phyloP scores from a whole-genome alignment of 306 rosid genomes.

The Trifolium fragiferum region DNA sequence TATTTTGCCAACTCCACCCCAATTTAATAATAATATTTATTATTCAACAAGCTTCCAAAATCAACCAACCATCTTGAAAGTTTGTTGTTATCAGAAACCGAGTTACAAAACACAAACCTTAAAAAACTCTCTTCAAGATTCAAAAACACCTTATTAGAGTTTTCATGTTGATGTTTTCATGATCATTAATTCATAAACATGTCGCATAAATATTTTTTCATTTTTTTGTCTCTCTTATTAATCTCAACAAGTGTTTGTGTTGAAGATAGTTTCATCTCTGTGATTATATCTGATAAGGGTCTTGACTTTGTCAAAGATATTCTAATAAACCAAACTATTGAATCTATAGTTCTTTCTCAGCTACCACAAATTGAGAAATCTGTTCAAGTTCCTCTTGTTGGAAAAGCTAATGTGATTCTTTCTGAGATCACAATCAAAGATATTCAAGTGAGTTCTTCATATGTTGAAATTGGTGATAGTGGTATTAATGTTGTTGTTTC shows the following conservation, averaged over 20 bases:
- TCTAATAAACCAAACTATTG: slow-evolving; percentile 60
- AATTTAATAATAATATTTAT: not conserved
- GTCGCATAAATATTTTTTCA: slow-evolving; percentile 35
- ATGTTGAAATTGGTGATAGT: slow-evolving; percentile 62
- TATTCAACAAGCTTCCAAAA: slow-evolving; percentile 17
- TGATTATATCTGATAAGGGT: slow-evolving; percentile 69
- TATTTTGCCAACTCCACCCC: slow-evolving; percentile 17
- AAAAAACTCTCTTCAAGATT: slow-evolving; percentile 13
- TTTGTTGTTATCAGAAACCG: slow-evolving; percentile 31
- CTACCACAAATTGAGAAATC: slow-evolving; percentile 65
- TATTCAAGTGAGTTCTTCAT: slow-evolving; percentile 63
- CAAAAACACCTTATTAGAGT: not conserved
- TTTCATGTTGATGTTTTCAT: slow-evolving; percentile 20
- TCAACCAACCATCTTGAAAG: slow-evolving; percentile 26
- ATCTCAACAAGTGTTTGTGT: slow-evolving; percentile 44
- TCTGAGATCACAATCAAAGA: slow-evolving; percentile 63
- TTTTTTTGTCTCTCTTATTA: slow-evolving; percentile 44
- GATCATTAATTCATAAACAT: slow-evolving; percentile 27
- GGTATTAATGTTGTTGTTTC: slow-evolving; percentile 67
- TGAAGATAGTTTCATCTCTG: slow-evolving; percentile 70
- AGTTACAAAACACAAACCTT: not conserved
- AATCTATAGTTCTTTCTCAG: slow-evolving; percentile 63
- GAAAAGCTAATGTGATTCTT: slow-evolving; percentile 63
- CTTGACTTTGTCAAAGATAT: slow-evolving; percentile 79
- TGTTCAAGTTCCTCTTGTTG: slow-evolving; percentile 65